Evolutionary conservation across 768 basidiomycete genomes (phyloP).

Genomic region (Clitopilus passeckerianus): DNA sequence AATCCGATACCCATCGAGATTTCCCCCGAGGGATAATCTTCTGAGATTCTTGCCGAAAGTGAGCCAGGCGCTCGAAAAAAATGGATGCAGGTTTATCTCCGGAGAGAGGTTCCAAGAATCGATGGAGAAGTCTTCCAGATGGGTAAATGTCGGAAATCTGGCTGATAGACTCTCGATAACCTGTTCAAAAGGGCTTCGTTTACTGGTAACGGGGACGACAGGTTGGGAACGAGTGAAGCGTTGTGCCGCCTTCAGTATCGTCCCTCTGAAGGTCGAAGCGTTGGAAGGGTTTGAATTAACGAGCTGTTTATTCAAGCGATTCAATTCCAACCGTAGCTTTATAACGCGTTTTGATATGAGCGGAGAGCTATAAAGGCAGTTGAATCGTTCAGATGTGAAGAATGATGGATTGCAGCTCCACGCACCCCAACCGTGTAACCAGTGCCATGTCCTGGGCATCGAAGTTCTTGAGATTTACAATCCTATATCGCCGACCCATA

Average conservation of each 20-base stretch:
- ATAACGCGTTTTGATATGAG: not conserved
- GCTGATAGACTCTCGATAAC: slow-evolving; percentile 22
- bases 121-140: slow-evolving; percentile 29
- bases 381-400: not conserved
- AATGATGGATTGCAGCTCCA: not conserved
- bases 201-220: not conserved
- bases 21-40: slow-evolving; percentile 29
- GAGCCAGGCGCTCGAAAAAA: slow-evolving; percentile 33
- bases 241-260: not conserved
- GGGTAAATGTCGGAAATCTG: slow-evolving; percentile 25
- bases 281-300: not conserved
- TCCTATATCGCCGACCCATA: slow-evolving; percentile 8
- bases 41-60: slow-evolving; percentile 31
- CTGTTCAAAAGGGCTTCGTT: slow-evolving; percentile 14
- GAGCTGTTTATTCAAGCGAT: not conserved
- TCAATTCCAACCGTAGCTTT: not conserved
- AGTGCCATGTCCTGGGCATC: not conserved
- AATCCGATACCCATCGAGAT: slow-evolving; percentile 27
- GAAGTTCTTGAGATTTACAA: slow-evolving; percentile 3
- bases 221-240: not conserved
- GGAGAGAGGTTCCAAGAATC: slow-evolving; percentile 27
- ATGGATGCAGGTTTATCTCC: slow-evolving; percentile 14
- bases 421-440: not conserved
- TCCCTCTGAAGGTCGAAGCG: not conserved
- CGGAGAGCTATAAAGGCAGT: not conserved